phyloP scores from a whole-genome alignment of 352 stramenopile species.

The Thraustochytrium sp. region DNA sequence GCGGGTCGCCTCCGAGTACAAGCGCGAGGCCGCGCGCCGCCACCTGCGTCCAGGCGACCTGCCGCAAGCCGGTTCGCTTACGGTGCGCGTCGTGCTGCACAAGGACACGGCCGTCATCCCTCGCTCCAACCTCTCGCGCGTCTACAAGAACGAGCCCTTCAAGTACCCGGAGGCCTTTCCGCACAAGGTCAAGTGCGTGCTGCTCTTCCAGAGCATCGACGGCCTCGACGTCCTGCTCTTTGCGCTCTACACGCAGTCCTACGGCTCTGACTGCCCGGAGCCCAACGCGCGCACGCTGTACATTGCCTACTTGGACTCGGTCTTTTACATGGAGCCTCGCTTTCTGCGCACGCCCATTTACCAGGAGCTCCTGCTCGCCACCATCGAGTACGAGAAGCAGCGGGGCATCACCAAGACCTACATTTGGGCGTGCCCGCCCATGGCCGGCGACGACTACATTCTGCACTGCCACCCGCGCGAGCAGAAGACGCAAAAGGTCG shows the following conservation, averaged over 20 bases:
- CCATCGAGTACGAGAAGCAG: constrained; percentile 93
- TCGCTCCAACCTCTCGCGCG: neutral
- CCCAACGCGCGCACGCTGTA: constrained; percentile 93
- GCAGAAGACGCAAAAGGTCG: constrained; percentile 97
- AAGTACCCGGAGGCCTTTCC: constrained; percentile 51
- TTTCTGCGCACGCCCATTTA: constrained; percentile 91
- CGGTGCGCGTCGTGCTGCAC: constrained; percentile 43
- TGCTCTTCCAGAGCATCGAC: constrained; percentile 99
- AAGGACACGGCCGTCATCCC: constrained; percentile 43
- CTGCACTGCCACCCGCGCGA: constrained; percentile 95
- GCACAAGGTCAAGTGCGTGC: constrained; percentile 95
- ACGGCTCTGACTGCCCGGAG: constrained; percentile 89
- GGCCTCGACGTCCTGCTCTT: constrained; percentile 98
- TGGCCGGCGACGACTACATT: constrained; percentile 99
- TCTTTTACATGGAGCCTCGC: constrained; percentile 44
- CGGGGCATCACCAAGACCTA: constrained; percentile 96
- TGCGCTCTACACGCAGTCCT: constrained; percentile 99
- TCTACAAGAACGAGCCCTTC: constrained; percentile 35
- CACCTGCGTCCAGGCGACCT: neutral
- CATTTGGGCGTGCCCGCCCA: constrained; percentile 97
- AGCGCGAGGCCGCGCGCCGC: neutral
- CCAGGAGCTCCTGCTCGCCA: constrained; percentile 95
- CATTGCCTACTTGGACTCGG: constrained; percentile 94
- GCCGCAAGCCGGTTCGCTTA: constrained; percentile 21
- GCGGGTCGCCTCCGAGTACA: constrained; percentile 17